Conservation (phyloP, 176 grass and related monocot genomes). For the Juncus effusus region DNA sequence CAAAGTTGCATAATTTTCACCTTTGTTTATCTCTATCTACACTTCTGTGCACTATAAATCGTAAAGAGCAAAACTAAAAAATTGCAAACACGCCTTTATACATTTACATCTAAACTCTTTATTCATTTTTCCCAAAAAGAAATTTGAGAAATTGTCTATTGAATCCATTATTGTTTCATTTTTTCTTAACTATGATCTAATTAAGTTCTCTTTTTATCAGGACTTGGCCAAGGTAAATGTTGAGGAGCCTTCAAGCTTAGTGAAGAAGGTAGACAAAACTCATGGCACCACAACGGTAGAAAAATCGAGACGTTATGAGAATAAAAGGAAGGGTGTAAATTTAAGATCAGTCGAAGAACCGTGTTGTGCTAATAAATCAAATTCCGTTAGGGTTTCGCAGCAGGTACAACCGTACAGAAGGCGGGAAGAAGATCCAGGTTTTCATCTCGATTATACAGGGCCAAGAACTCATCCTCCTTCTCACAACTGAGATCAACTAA, state of each 20-base stretch:
- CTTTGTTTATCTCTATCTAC: too few species aligned
- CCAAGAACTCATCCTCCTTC: slow-evolving; percentile 66
- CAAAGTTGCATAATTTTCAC: too few species aligned
- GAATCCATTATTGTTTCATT: too few species aligned
- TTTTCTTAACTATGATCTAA: slow-evolving; percentile 2
- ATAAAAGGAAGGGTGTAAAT: background rate
- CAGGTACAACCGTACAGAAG: slow-evolving; percentile 15
- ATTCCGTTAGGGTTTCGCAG: slow-evolving; percentile 29
- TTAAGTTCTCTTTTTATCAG: slow-evolving; percentile 13
- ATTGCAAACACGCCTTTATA: background rate
- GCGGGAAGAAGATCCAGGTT: slow-evolving; percentile 33
- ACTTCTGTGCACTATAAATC: background rate
- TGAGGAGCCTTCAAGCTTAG: background rate
- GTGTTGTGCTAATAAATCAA: slow-evolving; percentile 37
- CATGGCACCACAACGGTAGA: background rate
- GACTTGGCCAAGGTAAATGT: slow-evolving; percentile 2
- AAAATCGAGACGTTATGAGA: background rate
- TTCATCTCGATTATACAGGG: slow-evolving; percentile 71
- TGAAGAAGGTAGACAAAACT: background rate
- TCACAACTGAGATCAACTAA: slow-evolving; percentile 49
- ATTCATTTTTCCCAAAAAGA: background rate
- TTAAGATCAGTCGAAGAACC: slow-evolving; percentile 11
- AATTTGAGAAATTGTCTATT: too few species aligned
- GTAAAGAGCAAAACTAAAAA: too few species aligned
- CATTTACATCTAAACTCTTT: background rate